Percentiles rank a stretch among this genome's conserved stretches.
Conservation (phyloP, 2,329 filamentous ascomycete genomes). For the Colletotrichum orbiculare region DNA sequence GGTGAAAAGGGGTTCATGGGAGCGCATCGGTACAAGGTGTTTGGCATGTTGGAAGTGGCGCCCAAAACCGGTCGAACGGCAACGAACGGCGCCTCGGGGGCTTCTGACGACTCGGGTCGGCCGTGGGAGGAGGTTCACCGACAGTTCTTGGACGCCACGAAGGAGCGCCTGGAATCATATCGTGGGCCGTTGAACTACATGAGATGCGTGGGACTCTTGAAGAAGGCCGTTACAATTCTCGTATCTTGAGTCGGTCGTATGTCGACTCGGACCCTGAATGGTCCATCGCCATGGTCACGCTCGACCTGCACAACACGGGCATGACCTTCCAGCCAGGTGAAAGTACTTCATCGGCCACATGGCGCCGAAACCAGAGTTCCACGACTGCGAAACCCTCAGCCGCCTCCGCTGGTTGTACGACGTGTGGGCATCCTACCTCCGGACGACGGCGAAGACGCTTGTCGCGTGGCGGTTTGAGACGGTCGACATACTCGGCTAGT, state of each 20-base stretch:
- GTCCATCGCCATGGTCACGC: slow-evolving; percentile 60
- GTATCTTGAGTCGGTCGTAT: slow-evolving; percentile 55
- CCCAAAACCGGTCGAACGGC: slow-evolving; percentile 64
- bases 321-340: slow-evolving; percentile 64
- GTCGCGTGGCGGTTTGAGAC: slow-evolving; percentile 65
- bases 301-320: slow-evolving; percentile 64
- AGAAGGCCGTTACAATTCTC: slow-evolving; percentile 62
- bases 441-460: slow-evolving; percentile 60
- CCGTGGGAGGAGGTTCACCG: slow-evolving; percentile 63
- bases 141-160: slow-evolving; percentile 65
- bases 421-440: slow-evolving; percentile 61
- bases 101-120: slow-evolving; percentile 51
- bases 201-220: slow-evolving; percentile 66
- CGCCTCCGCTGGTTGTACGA: slow-evolving; percentile 58
- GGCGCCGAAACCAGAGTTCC: slow-evolving; percentile 60
- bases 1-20: slow-evolving; percentile 68
- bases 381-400: slow-evolving; percentile 53
- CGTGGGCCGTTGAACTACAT: slow-evolving; percentile 62
- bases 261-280: slow-evolving; percentile 59
- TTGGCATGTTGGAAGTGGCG: slow-evolving; percentile 65
- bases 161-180: slow-evolving; percentile 62
- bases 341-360: slow-evolving; percentile 66
- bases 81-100: slow-evolving; percentile 63
- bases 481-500: slow-evolving; percentile 58
- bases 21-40: slow-evolving; percentile 67